Evolutionary conservation across 2,329 filamentous ascomycete genomes (phyloP).

Genomic region (Aspergillus aculeatus): DNA sequence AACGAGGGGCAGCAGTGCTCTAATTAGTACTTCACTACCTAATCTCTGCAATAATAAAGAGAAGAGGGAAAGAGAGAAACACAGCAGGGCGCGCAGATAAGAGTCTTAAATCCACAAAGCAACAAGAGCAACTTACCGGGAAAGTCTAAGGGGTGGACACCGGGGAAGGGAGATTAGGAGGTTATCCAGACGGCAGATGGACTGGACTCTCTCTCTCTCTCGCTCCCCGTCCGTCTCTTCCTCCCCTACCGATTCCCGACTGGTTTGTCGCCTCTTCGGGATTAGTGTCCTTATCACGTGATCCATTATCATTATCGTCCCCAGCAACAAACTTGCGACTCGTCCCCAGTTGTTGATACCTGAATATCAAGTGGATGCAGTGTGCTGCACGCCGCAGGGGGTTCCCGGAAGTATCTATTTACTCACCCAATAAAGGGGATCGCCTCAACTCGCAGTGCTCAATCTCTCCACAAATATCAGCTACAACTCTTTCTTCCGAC

Average conservation of each 20-base stretch:
- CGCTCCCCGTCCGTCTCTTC: neutral
- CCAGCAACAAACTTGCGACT: neutral
- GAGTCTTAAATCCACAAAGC: neutral
- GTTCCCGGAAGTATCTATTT: neutral
- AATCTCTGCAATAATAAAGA: neutral
- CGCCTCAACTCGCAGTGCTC: neutral
- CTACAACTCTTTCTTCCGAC: neutral
- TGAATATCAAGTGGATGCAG: neutral
- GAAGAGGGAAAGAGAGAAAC: neutral
- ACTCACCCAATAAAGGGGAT: neutral
- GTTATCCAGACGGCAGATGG: conserved; percentile 20
- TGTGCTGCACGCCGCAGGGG: neutral
- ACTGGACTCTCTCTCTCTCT: neutral
- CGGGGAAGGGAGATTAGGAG: conserved; percentile 21
- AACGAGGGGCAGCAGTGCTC: conserved; percentile 9
- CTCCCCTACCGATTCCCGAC: conserved; percentile 20
- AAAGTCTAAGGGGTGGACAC: conserved; percentile 13
- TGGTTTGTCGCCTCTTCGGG: conserved; percentile 17
- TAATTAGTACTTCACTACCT: conserved; percentile 14
- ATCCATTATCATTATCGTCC: neutral
- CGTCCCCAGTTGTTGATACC: neutral
- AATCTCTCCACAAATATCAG: neutral
- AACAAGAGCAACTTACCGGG: conserved; percentile 12
- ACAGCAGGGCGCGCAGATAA: neutral
- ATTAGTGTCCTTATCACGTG: conserved; percentile 22